A percentile compares a stretch with the other conserved stretches of the same genome.
Conservation (phyloP, 495 filamentous ascomycete genomes). For the Neurospora tetraspora region DNA sequence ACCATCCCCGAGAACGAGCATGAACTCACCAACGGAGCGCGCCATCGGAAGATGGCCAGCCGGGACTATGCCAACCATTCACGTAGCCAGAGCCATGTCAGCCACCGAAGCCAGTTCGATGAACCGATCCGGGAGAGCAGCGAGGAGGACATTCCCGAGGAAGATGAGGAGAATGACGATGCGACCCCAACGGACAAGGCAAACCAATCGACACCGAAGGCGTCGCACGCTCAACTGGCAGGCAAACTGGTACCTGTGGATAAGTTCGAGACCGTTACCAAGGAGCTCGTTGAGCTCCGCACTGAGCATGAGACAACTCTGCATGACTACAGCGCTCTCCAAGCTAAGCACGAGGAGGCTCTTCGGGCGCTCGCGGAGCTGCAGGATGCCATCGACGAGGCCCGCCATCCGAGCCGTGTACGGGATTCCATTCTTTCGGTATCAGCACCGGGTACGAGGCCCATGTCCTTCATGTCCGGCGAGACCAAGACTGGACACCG, state of each 20-base stretch:
- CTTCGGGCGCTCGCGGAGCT: constrained; percentile 69
- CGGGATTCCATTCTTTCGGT: constrained; percentile 46
- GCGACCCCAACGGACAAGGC: constrained; percentile 21
- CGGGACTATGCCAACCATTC: constrained; percentile 38
- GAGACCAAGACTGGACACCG: constrained; percentile 68
- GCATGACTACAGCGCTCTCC: constrained; percentile 70
- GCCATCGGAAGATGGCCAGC: constrained; percentile 30
- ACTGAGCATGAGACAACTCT: constrained; percentile 82
- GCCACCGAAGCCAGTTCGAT: constrained; percentile 38
- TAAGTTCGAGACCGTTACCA: constrained; percentile 83
- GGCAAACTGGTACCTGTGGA: constrained; percentile 62
- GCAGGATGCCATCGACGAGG: constrained; percentile 79
- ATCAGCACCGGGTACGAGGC: constrained; percentile 52
- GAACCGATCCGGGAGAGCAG: constrained; percentile 42
- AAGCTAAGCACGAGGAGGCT: constrained; percentile 84
- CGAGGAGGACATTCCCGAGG: constrained; percentile 24
- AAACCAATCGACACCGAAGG: constrained; percentile 19
- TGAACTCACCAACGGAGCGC: constrained; percentile 26
- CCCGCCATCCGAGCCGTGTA: constrained; percentile 48
- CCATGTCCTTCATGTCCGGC: constrained; percentile 87
- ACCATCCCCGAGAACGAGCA: constrained; percentile 23
- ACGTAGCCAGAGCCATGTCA: constrained; percentile 39
- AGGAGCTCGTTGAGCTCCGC: constrained; percentile 84
- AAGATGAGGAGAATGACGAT: constrained; percentile 18
- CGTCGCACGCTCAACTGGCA: constrained; percentile 12